Evolutionary conservation across 1,139 yeast genomes (phyloP).

Genomic region (Kodamaea sp.): DNA sequence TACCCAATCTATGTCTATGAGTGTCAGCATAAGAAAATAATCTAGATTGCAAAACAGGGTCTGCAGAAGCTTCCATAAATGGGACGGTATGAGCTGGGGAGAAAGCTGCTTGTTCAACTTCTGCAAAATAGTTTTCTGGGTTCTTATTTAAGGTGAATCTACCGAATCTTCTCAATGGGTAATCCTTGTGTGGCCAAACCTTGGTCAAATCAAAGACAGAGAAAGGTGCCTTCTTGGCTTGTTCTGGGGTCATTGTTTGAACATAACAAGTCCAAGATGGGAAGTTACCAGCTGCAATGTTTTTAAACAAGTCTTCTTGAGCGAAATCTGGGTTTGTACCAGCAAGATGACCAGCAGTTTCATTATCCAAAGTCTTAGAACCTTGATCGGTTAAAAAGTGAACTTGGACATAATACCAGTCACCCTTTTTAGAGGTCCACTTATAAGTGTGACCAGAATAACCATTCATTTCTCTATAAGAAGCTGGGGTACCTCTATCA

Average conservation of each 20-base stretch:
- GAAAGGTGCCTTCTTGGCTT: slow-evolving; percentile 56
- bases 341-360: slow-evolving; percentile 53
- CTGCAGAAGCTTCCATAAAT: slow-evolving; percentile 80
- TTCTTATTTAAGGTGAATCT: slow-evolving; percentile 65
- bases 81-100: slow-evolving; percentile 84
- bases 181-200: slow-evolving; percentile 77
- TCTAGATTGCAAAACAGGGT: slow-evolving; percentile 83
- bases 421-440: slow-evolving; percentile 62
- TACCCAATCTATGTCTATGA: slow-evolving; percentile 62
- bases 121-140: slow-evolving; percentile 77
- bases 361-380: slow-evolving; percentile 50
- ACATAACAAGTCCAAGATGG: slow-evolving; percentile 67
- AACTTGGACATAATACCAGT: slow-evolving; percentile 63
- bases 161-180: slow-evolving; percentile 74
- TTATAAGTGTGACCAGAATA: slow-evolving; percentile 77
- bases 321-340: slow-evolving; percentile 64
- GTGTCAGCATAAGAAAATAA: slow-evolving; percentile 85
- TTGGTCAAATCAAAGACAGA: slow-evolving; percentile 71
- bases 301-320: slow-evolving; percentile 53
- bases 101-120: slow-evolving; percentile 79
- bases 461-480: slow-evolving; percentile 65
- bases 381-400: slow-evolving; percentile 65
- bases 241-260: slow-evolving; percentile 70
- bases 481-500: slow-evolving; percentile 71
- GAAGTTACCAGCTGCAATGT: slow-evolving; percentile 55